These are phyloP conservation scores for Agarophyton chilense DNA, from an alignment of 23 red algal species.

Conservation along the genomic window DNA sequence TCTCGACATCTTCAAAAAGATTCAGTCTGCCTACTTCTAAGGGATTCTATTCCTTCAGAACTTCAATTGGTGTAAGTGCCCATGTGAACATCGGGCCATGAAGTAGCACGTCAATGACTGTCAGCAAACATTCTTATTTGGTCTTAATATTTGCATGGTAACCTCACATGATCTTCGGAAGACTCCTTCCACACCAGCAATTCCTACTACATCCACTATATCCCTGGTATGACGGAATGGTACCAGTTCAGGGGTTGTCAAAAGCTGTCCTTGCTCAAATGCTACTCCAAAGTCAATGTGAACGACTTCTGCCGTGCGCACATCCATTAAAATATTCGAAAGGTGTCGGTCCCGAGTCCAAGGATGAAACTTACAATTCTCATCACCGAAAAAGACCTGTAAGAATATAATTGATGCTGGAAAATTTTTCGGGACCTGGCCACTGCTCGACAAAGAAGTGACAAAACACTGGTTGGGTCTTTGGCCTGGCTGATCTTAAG, in stretches of 20 bases:
- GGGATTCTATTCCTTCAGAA: constrained; percentile 35
- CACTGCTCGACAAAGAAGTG: constrained; percentile 80
- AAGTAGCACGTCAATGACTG: constrained; percentile 90
- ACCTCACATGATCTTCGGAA: constrained; percentile 84
- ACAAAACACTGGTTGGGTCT: constrained; percentile 74
- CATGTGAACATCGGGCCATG: constrained; percentile 96
- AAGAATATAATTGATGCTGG: constrained; percentile 78
- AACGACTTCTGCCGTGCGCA: constrained; percentile 80
- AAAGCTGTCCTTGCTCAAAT: constrained; percentile 92
- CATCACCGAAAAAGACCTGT: constrained; percentile 88
- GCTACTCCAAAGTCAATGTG: constrained; percentile 97
- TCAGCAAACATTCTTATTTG: constrained; percentile 82
- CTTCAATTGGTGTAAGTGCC: constrained; percentile 62
- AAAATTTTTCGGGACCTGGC: constrained; percentile 71
- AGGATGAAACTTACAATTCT: constrained; percentile 93
- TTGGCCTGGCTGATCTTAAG: constrained; percentile 37
- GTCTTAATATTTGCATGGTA: constrained; percentile 81
- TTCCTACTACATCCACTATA: constrained; percentile 90
- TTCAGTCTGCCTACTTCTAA: neutral
- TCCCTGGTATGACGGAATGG: constrained; percentile 95
- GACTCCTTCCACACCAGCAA: constrained; percentile 90
- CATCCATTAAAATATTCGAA: constrained; percentile 92
- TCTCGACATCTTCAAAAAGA: neutral
- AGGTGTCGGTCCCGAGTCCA: constrained; percentile 95
- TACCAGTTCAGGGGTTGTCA: constrained; percentile 84